Evolutionary conservation across 2,329 filamentous ascomycete genomes (phyloP), one percentile per base, ranked within the genome.

Genomic region (Hymenoscyphus linearis): DNA sequence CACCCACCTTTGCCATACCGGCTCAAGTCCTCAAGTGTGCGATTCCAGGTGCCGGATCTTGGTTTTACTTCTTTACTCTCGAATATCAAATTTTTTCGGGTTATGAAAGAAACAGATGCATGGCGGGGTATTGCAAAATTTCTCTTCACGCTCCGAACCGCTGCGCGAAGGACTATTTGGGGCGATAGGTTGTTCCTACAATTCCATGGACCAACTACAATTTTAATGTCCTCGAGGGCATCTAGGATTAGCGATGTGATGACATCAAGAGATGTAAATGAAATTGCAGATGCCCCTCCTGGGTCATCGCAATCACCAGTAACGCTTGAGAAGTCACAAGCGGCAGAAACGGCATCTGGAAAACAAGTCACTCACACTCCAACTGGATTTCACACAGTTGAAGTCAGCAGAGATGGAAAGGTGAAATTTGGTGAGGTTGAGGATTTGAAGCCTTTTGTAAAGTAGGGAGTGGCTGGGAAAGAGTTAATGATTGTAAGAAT

Each of bases 121-220:
- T 98, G 92, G 85, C 89, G 87, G 71, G 78, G 83, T 9, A 66
- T 91, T 1, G 82, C 86, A 50, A 81, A 81, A n/a, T 71, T 85
- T 34, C 74, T 89, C 7, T 90, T 89, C 74, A 83, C 78, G 40
- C 67, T 96, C 22, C 85, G 91, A 63, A 96, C 92, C 0, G 87
- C 88, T 77, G 80, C 88, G 50, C 83, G 93, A 63, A 84, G 90
- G 70, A 90, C 90, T 1, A 89, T 99, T 60, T 98, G 92, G 91
- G 95, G 95, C 25, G 95, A 99, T 73, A 79, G 93, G 76, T 80
- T 98, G 27, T 98, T 98, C 76, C 79, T 99, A 35, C 89, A 90
- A 71, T 97, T 99, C 73, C 84, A 87, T 60, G 95, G 95, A 0
- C 95, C 95, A 1, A 85, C 84, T 5, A 97, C 90, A 2, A 84